Conservation (phyloP, 208 protist species). For the Paratrypanosoma confusum region DNA sequence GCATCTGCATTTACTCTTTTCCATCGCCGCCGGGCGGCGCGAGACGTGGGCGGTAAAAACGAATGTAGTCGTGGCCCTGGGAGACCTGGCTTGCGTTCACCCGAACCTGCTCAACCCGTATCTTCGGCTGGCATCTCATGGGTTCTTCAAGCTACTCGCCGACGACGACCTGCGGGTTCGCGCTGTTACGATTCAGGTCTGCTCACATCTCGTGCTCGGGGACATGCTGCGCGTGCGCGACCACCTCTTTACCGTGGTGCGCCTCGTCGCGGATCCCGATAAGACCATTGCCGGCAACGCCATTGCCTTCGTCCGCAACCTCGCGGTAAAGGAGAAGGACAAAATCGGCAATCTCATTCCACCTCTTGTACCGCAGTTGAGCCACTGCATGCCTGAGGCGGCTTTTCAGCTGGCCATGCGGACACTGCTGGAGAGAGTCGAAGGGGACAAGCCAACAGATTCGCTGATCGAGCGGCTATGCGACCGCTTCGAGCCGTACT, state of each 20-base stretch:
- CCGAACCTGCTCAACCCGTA: slow-evolving; percentile 78
- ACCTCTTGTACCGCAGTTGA: slow-evolving; percentile 67
- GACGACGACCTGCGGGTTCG: slow-evolving; percentile 80
- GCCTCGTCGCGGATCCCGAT: slow-evolving; percentile 80
- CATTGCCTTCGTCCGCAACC: slow-evolving; percentile 79
- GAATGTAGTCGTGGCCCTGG: slow-evolving; percentile 78
- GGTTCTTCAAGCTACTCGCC: slow-evolving; percentile 76
- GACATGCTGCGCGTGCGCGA: slow-evolving; percentile 86
- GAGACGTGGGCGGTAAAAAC: slow-evolving; percentile 84
- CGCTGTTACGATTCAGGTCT: slow-evolving; percentile 85
- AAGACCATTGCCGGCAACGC: slow-evolving; percentile 75
- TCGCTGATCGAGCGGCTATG: slow-evolving; percentile 81
- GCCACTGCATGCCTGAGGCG: slow-evolving; percentile 55
- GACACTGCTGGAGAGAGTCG: slow-evolving; percentile 74
- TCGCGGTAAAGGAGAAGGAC: slow-evolving; percentile 82
- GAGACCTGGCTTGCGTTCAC: slow-evolving; percentile 82
- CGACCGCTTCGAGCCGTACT: slow-evolving; percentile 73
- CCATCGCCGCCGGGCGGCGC: slow-evolving; percentile 50
- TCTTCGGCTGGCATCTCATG: slow-evolving; percentile 51
- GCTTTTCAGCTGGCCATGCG: slow-evolving; percentile 81
- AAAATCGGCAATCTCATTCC: slow-evolving; percentile 83
- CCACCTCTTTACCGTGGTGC: slow-evolving; percentile 77
- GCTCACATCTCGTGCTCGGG: slow-evolving; percentile 79
- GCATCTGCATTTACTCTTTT: slow-evolving; percentile 70
- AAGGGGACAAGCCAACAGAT: slow-evolving; percentile 82